These are phyloP conservation scores for Lagenidium sp. DNA, from an alignment of 352 stramenopile species.

Conservation along the genomic window DNA sequence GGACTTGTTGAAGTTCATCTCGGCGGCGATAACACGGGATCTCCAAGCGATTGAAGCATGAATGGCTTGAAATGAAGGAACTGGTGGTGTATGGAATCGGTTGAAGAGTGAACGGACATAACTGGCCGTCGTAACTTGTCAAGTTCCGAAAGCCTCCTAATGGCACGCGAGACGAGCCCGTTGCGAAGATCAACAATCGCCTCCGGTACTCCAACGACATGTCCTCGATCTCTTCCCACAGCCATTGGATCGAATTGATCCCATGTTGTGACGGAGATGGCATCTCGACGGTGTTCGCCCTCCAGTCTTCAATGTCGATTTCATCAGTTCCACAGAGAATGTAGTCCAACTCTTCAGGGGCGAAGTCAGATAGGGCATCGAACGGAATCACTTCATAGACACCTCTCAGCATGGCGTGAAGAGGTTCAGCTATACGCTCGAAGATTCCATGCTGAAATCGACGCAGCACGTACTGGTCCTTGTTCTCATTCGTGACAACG, in stretches of 20 bases:
- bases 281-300: constrained; percentile 70
- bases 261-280: no score
- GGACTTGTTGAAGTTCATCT: constrained; percentile 60
- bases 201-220: constrained; percentile 15
- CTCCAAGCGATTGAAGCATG: constrained; percentile 88
- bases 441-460: constrained; percentile 80
- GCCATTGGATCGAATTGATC: constrained; percentile 4
- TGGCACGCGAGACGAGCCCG: constrained; percentile 24
- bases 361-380: constrained; percentile 83
- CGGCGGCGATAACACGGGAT: constrained; percentile 91
- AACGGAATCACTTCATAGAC: constrained; percentile 88
- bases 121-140: constrained; percentile 19
- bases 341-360: constrained; percentile 89
- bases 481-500: constrained; percentile 83
- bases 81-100: background rate
- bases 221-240: constrained; percentile 47
- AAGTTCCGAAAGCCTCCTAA: constrained; percentile 17
- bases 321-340: constrained; percentile 85
- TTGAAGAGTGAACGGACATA: constrained; percentile 21
- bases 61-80: constrained; percentile 50
- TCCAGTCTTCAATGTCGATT: constrained; percentile 90
- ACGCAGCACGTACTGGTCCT: constrained; percentile 77
- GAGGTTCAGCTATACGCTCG: constrained; percentile 77
- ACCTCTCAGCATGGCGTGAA: constrained; percentile 81
- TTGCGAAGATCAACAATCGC: constrained; percentile 31